A percentile compares a stretch with the other conserved stretches of the same genome.
Evolutionary conservation across 2,329 filamentous ascomycete genomes (phyloP).

Genomic region (Calonectria fujianensis): DNA sequence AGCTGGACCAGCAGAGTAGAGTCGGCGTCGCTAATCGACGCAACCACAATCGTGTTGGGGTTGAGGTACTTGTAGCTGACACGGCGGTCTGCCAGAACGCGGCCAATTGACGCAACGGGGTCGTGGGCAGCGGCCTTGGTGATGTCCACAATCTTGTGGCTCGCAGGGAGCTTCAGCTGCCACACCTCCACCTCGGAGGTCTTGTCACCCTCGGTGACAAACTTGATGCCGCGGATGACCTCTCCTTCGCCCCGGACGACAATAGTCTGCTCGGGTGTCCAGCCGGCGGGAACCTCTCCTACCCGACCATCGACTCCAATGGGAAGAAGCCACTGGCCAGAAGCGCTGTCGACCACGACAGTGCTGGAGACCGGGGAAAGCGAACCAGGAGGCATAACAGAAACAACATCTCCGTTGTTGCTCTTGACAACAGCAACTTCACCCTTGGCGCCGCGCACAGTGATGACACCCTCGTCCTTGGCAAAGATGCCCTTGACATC

Average conservation of each 20-base stretch:
- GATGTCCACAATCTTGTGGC: constrained; percentile 81
- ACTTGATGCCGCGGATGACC: constrained; percentile 74
- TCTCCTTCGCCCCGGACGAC: constrained; percentile 71
- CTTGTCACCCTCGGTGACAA: constrained; percentile 64
- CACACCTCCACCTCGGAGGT: constrained; percentile 75
- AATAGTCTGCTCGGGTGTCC: constrained; percentile 71
- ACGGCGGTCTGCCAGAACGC: constrained; percentile 92
- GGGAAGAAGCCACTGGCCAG: constrained; percentile 73
- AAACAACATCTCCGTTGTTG: constrained; percentile 71
- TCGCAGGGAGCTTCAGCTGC: constrained; percentile 81
- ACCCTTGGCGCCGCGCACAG: constrained; percentile 76
- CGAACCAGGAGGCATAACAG: constrained; percentile 62
- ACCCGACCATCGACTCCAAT: constrained; percentile 71
- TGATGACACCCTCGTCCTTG: constrained; percentile 75
- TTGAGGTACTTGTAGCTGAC: constrained; percentile 99
- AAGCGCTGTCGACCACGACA: constrained; percentile 71
- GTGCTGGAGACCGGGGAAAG: constrained; percentile 61
- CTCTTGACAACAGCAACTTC: constrained; percentile 76
- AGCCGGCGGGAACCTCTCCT: constrained; percentile 66
- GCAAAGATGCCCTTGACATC: constrained; percentile 81
- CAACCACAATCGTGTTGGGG: constrained; percentile 87
- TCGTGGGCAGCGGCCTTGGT: constrained; percentile 84
- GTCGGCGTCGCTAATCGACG: constrained; percentile 76
- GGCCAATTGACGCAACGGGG: constrained; percentile 94
- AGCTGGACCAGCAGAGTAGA: constrained; percentile 83